Base-by-base conservation (phyloP, 306 rosid species). In the Oxytropis ochrocephala region DNA sequence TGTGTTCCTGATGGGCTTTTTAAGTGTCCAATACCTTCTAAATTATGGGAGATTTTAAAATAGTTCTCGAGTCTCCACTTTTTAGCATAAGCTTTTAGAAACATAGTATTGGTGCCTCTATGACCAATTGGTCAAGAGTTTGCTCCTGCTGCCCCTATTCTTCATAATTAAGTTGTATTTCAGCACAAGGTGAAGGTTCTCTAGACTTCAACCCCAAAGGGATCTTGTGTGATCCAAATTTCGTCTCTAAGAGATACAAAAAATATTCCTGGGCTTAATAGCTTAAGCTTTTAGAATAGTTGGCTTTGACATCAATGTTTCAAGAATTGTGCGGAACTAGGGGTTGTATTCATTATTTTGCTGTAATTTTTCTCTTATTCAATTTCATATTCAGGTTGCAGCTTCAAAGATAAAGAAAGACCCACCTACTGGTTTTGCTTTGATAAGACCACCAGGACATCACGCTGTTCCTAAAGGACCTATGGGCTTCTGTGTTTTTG, bases 361-460 rank as follows among this genome's bases (percentile, higher is more conserved):
- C 16, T 50, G 11, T 19, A 46, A 46, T 18, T 38, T 38, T 71
- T 75, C 65, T 63, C 27, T 43, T 50, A 56, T 56, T 74, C 32
- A 43, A 29, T 53, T 58, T 64, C 44, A 11, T 52, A 48, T 69
- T 58, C 85, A 90, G 96, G 93, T 90, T 68, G 83, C 90, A 62
- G 91, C 87, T 56, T 93, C 97, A 50, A 79, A 70, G 88, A 70
- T 62, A 72, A 66, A 62, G 62, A 64, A 8, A 69, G 81, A 84
- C 72, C 82, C 95, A 39, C 96, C 96, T 30, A 73, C 81, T 58
- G 97, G 97, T 78, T 93, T 93, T 86, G 97, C 97, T 75, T 80
- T 93, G 85, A 86, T 93, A 70, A 80, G 97, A 75, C 98, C 97
- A n/a, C 98, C 97, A 5, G 97, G 98, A 67, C 98, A 93, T 75